Conservation (phyloP, 1,139 yeast genomes). For the Geotrichum restrictum region DNA sequence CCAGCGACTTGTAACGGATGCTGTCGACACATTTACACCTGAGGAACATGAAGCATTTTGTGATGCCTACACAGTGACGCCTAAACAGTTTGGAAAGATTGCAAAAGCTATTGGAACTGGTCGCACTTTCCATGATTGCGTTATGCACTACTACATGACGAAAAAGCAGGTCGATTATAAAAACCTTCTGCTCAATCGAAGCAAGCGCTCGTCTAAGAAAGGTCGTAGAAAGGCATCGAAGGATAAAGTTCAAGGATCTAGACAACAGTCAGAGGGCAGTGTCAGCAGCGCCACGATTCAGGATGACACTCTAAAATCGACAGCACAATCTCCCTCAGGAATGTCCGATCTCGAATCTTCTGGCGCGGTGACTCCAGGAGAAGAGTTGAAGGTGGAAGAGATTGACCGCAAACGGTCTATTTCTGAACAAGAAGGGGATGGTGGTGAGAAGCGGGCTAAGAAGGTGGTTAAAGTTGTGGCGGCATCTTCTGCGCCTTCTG, state of each 20-base stretch:
- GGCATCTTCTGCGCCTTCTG: neutral
- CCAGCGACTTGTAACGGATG: slow-evolving; percentile 60
- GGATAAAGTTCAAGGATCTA: slow-evolving; percentile 22
- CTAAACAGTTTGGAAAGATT: slow-evolving; percentile 89
- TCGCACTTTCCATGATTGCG: slow-evolving; percentile 82
- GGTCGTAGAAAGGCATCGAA: slow-evolving; percentile 29
- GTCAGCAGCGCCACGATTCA: neutral
- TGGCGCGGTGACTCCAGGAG: slow-evolving; percentile 1
- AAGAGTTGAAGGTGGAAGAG: neutral
- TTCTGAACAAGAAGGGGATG: slow-evolving; percentile 2
- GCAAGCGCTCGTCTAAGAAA: slow-evolving; percentile 42
- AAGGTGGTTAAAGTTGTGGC: neutral
- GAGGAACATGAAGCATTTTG: slow-evolving; percentile 75
- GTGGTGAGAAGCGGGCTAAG: neutral
- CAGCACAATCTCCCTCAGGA: neutral
- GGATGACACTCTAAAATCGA: neutral
- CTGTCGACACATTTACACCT: slow-evolving; percentile 64
- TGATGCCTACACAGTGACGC: slow-evolving; percentile 72
- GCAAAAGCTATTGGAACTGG: slow-evolving; percentile 76
- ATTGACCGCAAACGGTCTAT: slow-evolving; percentile 9
- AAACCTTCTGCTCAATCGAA: slow-evolving; percentile 55
- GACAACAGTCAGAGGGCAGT: slow-evolving; percentile 5
- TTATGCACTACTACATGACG: slow-evolving; percentile 84
- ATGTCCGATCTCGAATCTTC: slow-evolving; percentile 1
- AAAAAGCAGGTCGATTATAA: slow-evolving; percentile 79